phyloP scores from a whole-genome alignment of 139 green algal species.

The Tetraselmis striata region DNA sequence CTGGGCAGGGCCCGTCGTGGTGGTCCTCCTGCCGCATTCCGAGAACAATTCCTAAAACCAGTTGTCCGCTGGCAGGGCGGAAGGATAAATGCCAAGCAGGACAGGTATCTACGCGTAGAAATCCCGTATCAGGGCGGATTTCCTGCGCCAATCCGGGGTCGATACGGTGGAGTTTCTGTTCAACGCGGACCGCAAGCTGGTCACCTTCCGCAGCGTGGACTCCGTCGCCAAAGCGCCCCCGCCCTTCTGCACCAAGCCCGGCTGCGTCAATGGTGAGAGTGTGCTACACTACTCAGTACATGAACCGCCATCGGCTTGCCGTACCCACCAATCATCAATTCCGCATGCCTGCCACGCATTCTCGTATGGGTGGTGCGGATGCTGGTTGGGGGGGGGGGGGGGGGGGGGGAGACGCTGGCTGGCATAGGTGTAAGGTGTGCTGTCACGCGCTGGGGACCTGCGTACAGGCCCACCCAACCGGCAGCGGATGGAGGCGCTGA shows the following conservation, averaged over 20 bases:
- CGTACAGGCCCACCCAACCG: slow-evolving; percentile 18
- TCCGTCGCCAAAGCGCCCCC: slow-evolving; percentile 2
- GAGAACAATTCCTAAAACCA: no score
- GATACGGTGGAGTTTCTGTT: not conserved
- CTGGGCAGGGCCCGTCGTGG: no score
- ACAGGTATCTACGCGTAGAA: not conserved
- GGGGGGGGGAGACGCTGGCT: no score
- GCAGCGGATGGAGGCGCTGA: slow-evolving; percentile 22
- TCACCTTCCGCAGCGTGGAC: not conserved
- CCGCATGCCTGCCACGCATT: no score
- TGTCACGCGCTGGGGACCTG: not conserved
- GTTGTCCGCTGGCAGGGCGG: no score
- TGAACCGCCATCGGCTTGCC: not conserved
- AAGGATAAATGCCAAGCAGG: not conserved
- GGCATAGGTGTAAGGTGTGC: not conserved
- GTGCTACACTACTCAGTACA: not conserved
- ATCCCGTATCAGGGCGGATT: not conserved
- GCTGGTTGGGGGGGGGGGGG: no score
- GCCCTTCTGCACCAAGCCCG: slow-evolving; percentile 24
- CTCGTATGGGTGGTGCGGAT: no score
- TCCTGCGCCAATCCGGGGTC: not conserved
- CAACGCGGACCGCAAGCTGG: not conserved
- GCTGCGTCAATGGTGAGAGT: slow-evolving; percentile 25
- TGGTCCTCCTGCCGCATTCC: no score
- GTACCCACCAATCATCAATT: no score